Evolutionary conservation across 345 rosid genomes (phyloP).

Genomic region (Corchorus capsularis): DNA sequence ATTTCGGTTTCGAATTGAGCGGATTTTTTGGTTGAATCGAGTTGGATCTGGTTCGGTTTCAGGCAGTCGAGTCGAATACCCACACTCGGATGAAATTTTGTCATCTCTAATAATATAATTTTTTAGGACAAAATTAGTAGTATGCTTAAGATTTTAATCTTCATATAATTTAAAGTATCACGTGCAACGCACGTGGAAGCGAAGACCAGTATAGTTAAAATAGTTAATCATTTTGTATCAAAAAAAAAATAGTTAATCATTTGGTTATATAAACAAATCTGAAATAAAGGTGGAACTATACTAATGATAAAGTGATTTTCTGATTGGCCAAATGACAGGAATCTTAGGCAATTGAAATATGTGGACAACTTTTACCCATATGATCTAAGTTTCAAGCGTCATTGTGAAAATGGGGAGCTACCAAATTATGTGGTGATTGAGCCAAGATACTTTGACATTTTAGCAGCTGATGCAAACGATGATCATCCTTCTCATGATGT

Average conservation of each 20-base stretch:
- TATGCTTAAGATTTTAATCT: too few relatives aligned
- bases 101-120: too few relatives aligned
- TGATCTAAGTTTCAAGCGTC: conserved; percentile 64
- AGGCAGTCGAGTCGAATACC: too few relatives aligned
- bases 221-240: neutral
- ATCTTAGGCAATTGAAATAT: conserved; percentile 76
- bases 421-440: conserved; percentile 83
- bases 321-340: conserved; percentile 35
- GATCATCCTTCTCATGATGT: conserved; percentile 80
- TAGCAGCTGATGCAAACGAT: conserved; percentile 59
- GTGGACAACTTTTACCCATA: conserved; percentile 65
- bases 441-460: conserved; percentile 59
- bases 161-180: too few relatives aligned
- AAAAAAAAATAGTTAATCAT: neutral
- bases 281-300: neutral
- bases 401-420: conserved; percentile 70
- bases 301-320: neutral
- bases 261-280: too few relatives aligned
- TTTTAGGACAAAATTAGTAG: too few relatives aligned
- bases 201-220: too few relatives aligned
- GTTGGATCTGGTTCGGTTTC: too few relatives aligned
- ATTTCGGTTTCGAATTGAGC: too few relatives aligned
- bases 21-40: too few relatives aligned
- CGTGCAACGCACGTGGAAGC: too few relatives aligned
- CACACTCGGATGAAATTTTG: too few relatives aligned